A percentile compares a stretch with the other conserved stretches of the same genome.
Evolutionary conservation across 2,329 filamentous ascomycete genomes (phyloP).

Genomic region (Colletotrichum trifolii): DNA sequence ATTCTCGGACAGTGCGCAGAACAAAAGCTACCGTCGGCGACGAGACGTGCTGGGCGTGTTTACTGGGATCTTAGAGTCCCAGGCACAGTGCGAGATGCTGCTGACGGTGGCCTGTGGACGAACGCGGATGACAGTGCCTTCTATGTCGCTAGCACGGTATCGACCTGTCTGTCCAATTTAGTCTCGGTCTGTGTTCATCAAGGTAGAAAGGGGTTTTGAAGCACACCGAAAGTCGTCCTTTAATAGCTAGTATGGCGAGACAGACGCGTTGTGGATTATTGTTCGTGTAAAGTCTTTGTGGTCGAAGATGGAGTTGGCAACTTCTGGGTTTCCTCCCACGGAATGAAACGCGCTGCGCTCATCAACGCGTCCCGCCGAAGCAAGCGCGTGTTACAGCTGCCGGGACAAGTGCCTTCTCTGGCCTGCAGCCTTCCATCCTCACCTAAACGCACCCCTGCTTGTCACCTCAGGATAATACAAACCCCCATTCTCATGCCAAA

Average conservation of each 20-base stretch:
- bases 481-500: not conserved
- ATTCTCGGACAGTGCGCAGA: constrained; percentile 35
- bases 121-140: constrained; percentile 27
- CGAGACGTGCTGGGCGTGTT: not conserved
- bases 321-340: constrained; percentile 5
- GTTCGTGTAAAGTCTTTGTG: not conserved
- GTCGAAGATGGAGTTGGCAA: constrained; percentile 27
- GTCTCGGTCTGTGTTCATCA: not conserved
- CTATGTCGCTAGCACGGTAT: constrained; percentile 28
- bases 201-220: no score
- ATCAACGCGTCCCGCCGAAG: constrained; percentile 32
- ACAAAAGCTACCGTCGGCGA: constrained; percentile 8
- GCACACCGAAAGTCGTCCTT: no score
- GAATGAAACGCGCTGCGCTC: constrained; percentile 34
- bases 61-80: not conserved
- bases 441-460: constrained; percentile 1
- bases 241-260: not conserved
- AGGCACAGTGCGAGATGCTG: constrained; percentile 13
- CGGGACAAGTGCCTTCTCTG: constrained; percentile 14
- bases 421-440: not conserved
- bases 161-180: constrained; percentile 1
- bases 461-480: not conserved
- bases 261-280: not conserved
- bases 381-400: constrained; percentile 22
- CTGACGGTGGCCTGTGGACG: constrained; percentile 3